These are phyloP conservation scores for Paracoccidioides brasiliensis DNA, from an alignment of 2,329 filamentous ascomycete genomes.

Conservation along the genomic window DNA sequence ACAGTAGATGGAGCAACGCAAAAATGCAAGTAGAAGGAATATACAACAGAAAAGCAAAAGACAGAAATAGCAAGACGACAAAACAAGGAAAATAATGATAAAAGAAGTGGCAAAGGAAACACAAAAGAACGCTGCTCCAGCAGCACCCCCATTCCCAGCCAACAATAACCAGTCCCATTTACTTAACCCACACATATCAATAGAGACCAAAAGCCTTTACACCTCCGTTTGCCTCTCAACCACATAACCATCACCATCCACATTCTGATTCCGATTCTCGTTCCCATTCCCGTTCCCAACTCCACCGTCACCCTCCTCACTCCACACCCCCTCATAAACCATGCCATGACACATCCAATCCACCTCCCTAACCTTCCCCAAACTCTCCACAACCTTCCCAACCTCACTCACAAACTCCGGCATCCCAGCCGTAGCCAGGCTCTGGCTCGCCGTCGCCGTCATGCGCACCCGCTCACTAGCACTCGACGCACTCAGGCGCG, in stretches of 20 bases:
- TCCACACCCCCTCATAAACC: slow-evolving; percentile 43
- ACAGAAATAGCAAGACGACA: not conserved
- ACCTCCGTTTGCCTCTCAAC: not conserved
- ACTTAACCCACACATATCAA: not conserved
- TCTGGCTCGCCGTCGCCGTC: slow-evolving; percentile 46
- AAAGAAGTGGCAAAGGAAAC: not conserved
- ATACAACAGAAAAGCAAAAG: not conserved
- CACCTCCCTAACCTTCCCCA: slow-evolving; percentile 45
- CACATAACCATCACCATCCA: too few relatives aligned
- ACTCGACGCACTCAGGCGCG: slow-evolving; percentile 46
- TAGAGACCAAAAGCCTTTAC: not conserved
- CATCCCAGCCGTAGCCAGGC: slow-evolving; percentile 46
- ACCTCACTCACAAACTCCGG: slow-evolving; percentile 50
- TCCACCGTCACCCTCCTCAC: slow-evolving; percentile 11
- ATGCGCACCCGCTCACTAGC: slow-evolving; percentile 46
- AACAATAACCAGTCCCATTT: not conserved
- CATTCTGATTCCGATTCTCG: too few relatives aligned
- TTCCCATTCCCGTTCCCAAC: not conserved
- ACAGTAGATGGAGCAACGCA: not conserved
- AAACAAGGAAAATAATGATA: not conserved
- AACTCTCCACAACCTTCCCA: slow-evolving; percentile 44
- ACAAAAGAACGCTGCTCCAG: not conserved
- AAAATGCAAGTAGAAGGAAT: not conserved
- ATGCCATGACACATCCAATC: slow-evolving; percentile 45
- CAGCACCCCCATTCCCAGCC: not conserved